Evolutionary conservation across 164 flowering plant genomes (phyloP), one percentile per base, ranked within the genome.

Genomic region (Magnolia officinalis): DNA sequence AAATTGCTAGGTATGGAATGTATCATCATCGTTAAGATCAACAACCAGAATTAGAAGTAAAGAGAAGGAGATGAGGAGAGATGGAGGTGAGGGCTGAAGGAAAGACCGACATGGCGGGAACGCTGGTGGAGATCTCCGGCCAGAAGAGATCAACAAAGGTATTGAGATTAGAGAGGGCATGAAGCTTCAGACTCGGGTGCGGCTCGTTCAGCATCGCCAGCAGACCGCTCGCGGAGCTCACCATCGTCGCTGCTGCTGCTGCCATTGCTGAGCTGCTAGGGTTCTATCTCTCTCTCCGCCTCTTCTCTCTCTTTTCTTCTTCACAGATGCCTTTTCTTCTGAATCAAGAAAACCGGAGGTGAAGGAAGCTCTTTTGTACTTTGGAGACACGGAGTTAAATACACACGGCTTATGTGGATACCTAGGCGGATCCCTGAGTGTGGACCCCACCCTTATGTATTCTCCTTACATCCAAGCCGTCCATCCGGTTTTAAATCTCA

Each of bases 101-200:
- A 29, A 73, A 13, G 21, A 74, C 58, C 0, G 85, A 94, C 98
- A 95, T 91, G 68, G 87, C 74, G 45, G 97, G 90, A 4, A 93
- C 93, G 76, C 94, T 89, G 50, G 96, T 88, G 59, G 98, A 95
- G 82, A 95, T 95, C 90, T 95, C 98, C 21, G 89, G 98, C 98
- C 98, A 95, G 83, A 89, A 90, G 78, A 76, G 73, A 76, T 93
- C 93, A 18, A 92, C 96, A n/a, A 82, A 83, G 18, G 84, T 67
- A 82, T 89, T 90, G 82, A 95, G 94, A 75, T 91, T 88, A 37
- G 88, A 82, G 51, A 93, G 94, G 1, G 98, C 98, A 81, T 93
- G 95, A n/a, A 88, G 88, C 86, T 95, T 95, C 58, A 95, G 79
- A 11, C 75, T 18, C 1, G 97, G 96, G 61, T 91, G 92, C 13